Evolutionary conservation across 2,329 filamentous ascomycete species (phyloP).

Genomic region (Gnomoniopsis smithogilvyi): DNA sequence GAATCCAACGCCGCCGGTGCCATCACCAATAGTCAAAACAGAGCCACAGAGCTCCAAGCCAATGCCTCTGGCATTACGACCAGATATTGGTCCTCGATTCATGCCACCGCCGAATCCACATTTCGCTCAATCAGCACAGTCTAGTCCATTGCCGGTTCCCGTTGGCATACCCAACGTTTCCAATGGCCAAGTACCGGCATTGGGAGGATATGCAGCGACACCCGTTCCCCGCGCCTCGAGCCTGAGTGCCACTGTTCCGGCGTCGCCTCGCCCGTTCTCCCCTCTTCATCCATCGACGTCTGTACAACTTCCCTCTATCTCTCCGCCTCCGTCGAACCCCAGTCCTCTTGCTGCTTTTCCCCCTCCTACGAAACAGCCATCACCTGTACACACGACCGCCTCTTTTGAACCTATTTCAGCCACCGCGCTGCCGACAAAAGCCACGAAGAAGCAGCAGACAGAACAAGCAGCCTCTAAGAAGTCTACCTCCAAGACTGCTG

Average conservation of each 20-base stretch:
- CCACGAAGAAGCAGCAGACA: slow-evolving; percentile 14
- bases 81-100: slow-evolving; percentile 15
- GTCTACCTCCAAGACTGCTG: slow-evolving; percentile 9
- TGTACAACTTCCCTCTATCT: background rate
- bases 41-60: slow-evolving; percentile 10
- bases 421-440: background rate
- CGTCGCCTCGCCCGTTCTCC: slow-evolving; percentile 22
- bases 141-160: slow-evolving; percentile 25
- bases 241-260: slow-evolving; percentile 25
- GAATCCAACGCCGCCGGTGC: background rate
- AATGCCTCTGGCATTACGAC: slow-evolving; percentile 13
- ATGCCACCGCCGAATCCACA: slow-evolving; percentile 19
- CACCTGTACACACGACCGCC: slow-evolving; percentile 12
- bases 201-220: slow-evolving; percentile 21
- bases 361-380: background rate
- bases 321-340: background rate
- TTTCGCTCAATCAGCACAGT: slow-evolving; percentile 10
- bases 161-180: slow-evolving; percentile 20
- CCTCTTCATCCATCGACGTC: slow-evolving; percentile 20
- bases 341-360: background rate
- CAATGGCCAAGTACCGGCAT: slow-evolving; percentile 24
- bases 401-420: slow-evolving; percentile 14
- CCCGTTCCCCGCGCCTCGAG: slow-evolving; percentile 23
- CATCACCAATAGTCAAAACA: slow-evolving; percentile 11
- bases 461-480: slow-evolving; percentile 6